Evolutionary conservation across 306 rosid species (phyloP), one percentile per base, ranked within the genome.

Genomic region (Spatholobus suberectus): DNA sequence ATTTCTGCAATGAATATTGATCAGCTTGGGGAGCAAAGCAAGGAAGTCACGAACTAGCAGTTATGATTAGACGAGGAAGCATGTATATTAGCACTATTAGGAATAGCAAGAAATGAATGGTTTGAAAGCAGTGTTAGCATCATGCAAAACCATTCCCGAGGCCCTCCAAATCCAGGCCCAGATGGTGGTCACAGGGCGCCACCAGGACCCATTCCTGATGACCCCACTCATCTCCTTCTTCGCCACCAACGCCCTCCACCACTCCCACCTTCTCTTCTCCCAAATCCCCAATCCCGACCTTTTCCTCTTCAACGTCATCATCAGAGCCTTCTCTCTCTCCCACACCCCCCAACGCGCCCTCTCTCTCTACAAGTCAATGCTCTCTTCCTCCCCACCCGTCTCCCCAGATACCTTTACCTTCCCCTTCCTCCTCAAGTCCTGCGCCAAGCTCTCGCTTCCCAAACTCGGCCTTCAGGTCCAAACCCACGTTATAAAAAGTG

Each of bases 161-260:
- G 85, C 76, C 0, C 79, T 82, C 17, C 89, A 88, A 85, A 59
- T 88, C 79, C 89, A 88, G 4, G 79, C 87, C 24, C 84, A 88
- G 5, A 35, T 77, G 20, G 18, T 85, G 2, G 79, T 85, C 8
- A 85, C 71, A 1, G 87, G 87, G 26, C 65, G 9, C 49, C 77
- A 82, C 62, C 35, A 9, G 54, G 81, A 88, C 66, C 75, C 73
- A 14, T 83, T 76, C 54, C 76, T 79, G 37, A 49, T 75, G 24
- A 80, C 87, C 13, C 38, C 59, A 7, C 89, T 88, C 52, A 65
- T 88, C 75, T 52, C 89, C 12, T 38, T 82, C 20, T 85, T 80
- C 14, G 79, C 79, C 27, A 5, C 47, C 23, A 46, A 32, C 29
- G 61, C 40, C 1, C 58, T 85, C 2, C 76, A 23, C 35, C 79